Conservation (phyloP, 306 rosid genomes). For the Albizia julibrissin region DNA sequence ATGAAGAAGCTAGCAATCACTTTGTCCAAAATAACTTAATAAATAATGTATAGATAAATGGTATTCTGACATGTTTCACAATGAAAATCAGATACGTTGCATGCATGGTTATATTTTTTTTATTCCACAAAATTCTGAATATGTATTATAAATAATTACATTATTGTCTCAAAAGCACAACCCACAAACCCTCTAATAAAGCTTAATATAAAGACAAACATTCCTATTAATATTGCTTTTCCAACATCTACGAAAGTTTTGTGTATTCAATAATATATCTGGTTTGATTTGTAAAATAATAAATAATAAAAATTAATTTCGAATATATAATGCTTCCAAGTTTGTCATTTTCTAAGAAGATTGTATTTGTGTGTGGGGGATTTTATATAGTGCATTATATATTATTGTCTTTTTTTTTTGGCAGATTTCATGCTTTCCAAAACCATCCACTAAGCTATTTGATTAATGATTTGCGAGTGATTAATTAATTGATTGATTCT, state of each 20-base stretch:
- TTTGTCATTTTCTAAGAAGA: constrained; percentile 24
- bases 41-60: background rate
- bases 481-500: background rate
- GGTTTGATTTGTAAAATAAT: constrained; percentile 22
- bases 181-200: constrained; percentile 31
- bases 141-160: constrained; percentile 6
- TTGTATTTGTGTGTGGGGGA: background rate
- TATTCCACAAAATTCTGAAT: background rate
- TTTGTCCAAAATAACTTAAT: background rate
- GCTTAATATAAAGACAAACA: constrained; percentile 37
- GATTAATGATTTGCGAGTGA: background rate
- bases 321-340: constrained; percentile 16
- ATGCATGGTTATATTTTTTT: background rate
- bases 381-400: background rate
- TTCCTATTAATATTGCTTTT: constrained; percentile 21
- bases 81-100: background rate
- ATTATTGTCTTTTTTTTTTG: background rate
- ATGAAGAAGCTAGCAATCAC: background rate
- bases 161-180: constrained; percentile 42
- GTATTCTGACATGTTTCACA: background rate
- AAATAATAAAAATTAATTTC: background rate
- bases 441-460: background rate
- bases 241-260: constrained; percentile 14
- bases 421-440: constrained; percentile 20
- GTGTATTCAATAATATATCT: background rate